A percentile compares a stretch with the other conserved stretches of the same genome.
Evolutionary conservation across 148 eudicot species (phyloP).

Genomic region (Persicaria maculosa): DNA sequence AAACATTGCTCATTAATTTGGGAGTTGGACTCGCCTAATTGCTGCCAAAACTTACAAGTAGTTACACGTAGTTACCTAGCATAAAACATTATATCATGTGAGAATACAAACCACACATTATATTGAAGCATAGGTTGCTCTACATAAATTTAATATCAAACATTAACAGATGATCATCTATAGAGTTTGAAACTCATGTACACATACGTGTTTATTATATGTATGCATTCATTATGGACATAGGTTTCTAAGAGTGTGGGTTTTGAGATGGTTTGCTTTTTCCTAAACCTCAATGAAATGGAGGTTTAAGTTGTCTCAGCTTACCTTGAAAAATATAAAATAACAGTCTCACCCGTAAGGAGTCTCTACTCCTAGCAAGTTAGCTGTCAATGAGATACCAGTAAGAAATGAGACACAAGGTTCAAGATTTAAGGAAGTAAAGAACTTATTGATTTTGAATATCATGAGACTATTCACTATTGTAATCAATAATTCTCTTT

Average conservation of each 20-base stretch:
- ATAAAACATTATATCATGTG: background rate
- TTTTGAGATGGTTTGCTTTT: too few species aligned
- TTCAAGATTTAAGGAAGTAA: background rate
- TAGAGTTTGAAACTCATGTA: background rate
- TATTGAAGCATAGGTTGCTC: background rate
- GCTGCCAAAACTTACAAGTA: constrained; percentile 77
- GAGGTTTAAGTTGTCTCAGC: too few species aligned
- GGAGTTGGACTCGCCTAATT: constrained; percentile 91
- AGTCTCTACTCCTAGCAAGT: background rate
- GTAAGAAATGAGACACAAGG: background rate
- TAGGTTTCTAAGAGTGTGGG: background rate
- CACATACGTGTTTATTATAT: background rate
- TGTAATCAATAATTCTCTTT: background rate
- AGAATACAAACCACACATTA: background rate
- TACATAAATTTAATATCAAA: too few species aligned
- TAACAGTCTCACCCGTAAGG: too few species aligned
- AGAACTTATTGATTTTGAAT: background rate
- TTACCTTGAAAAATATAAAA: too few species aligned
- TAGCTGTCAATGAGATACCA: background rate
- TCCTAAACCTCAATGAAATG: too few species aligned
- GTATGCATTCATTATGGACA: background rate
- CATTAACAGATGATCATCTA: background rate
- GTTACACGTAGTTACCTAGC: constrained; percentile 30
- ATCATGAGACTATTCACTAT: background rate
- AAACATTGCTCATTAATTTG: constrained; percentile 46